A percentile compares a stretch with the other conserved stretches of the same genome.
Evolutionary conservation across 2,329 filamentous ascomycete genomes (phyloP).

Genomic region (Ceratocystis smalleyi): DNA sequence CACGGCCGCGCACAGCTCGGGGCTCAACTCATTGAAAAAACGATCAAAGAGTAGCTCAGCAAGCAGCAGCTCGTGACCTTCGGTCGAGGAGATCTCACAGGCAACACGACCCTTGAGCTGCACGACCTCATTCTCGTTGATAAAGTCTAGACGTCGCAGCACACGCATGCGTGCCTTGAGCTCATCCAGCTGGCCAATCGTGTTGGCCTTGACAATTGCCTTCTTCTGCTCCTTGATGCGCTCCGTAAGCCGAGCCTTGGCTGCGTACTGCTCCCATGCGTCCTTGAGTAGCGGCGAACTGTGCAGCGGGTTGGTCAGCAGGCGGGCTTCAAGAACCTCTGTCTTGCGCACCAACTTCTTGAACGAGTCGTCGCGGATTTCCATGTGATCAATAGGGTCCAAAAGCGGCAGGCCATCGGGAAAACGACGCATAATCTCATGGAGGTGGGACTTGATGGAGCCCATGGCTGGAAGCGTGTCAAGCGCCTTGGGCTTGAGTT

Average conservation of each 20-base stretch:
- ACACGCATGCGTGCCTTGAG: conserved; percentile 93
- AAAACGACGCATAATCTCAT: conserved; percentile 74
- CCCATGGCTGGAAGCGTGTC: conserved; percentile 11
- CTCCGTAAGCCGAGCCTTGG: conserved; percentile 58
- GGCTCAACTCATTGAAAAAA: conserved; percentile 90
- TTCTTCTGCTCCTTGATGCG: conserved; percentile 83
- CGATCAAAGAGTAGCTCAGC: conserved; percentile 90
- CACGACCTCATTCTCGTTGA: conserved; percentile 88
- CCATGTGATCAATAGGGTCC: conserved; percentile 93
- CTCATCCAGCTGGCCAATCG: conserved; percentile 85
- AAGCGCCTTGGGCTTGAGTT: conserved; percentile 33
- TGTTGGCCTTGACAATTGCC: conserved; percentile 68
- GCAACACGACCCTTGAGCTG: conserved; percentile 94
- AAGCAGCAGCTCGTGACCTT: conserved; percentile 82
- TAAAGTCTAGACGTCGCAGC: conserved; percentile 81
- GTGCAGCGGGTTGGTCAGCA: conserved; percentile 80
- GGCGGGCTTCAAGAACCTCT: conserved; percentile 80
- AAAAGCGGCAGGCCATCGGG: conserved; percentile 79
- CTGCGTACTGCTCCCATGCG: conserved; percentile 73
- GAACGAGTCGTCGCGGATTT: conserved; percentile 80
- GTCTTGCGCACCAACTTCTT: conserved; percentile 91
- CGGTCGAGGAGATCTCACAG: conserved; percentile 85
- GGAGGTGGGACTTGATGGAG: conserved; percentile 52
- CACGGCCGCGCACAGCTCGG: conserved; percentile 72
- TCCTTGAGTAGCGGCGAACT: conserved; percentile 71